Percentiles rank a stretch among this genome's conserved stretches.
Conservation (phyloP, 768 basidiomycete genomes). For the Termitomyces sp. region DNA sequence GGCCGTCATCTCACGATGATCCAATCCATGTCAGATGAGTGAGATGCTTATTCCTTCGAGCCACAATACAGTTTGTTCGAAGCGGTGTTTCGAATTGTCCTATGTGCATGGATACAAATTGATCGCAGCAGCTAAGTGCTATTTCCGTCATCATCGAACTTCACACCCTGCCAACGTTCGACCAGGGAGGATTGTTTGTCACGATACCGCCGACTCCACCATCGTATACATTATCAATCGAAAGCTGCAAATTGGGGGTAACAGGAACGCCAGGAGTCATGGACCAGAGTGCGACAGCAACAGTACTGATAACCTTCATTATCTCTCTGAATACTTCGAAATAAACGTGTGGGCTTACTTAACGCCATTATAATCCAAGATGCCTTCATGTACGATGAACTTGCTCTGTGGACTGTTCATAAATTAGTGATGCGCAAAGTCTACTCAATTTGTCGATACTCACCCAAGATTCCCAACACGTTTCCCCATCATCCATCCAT, state of each 20-base stretch:
- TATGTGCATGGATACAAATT: neutral
- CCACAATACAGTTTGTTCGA: neutral
- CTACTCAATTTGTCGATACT: conserved; percentile 15
- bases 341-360: too few species aligned
- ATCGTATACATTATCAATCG: conserved; percentile 55
- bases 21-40: too few species aligned
- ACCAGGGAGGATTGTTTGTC: conserved; percentile 60
- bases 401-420: conserved; percentile 62
- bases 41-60: neutral
- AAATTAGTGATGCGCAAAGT: conserved; percentile 4
- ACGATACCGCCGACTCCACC: conserved; percentile 62
- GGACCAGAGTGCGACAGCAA: conserved; percentile 68
- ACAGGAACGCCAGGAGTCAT: conserved; percentile 48
- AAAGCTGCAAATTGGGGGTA: conserved; percentile 51
- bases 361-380: too few species aligned
- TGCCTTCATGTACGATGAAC: conserved; percentile 84
- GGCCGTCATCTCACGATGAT: too few species aligned
- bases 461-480: conserved; percentile 69
- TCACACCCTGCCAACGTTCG: conserved; percentile 27
- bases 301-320: too few species aligned
- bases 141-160: neutral
- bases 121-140: neutral
- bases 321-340: too few species aligned
- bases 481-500: conserved; percentile 92
- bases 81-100: neutral